phyloP scores from a whole-genome alignment of 306 rosid species.

The Ammopiptanthus mongolicus region DNA sequence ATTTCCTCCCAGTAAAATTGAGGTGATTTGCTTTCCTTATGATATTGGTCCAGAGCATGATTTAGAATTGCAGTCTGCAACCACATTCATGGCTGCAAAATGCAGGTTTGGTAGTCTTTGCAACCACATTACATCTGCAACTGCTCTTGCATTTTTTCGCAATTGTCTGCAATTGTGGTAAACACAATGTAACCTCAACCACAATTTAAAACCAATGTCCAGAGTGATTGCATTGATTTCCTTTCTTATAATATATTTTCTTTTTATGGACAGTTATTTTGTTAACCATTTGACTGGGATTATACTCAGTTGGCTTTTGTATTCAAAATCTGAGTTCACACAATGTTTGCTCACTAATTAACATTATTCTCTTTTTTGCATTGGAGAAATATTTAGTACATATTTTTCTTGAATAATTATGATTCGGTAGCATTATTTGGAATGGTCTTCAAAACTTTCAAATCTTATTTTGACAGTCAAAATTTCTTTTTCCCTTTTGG shows the following conservation, averaged over 20 bases:
- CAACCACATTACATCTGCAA: too few relatives aligned
- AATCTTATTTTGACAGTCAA: too few relatives aligned
- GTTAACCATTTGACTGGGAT: neutral
- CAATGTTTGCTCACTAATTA: neutral
- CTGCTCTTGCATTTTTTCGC: too few relatives aligned
- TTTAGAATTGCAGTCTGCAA: too few relatives aligned
- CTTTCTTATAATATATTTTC: neutral
- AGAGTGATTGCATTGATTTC: neutral
- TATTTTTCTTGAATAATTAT: neutral
- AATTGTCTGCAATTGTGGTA: too few relatives aligned
- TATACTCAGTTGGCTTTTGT: neutral
- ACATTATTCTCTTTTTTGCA: neutral
- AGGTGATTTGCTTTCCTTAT: conserved; percentile 48
- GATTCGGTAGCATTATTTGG: neutral
- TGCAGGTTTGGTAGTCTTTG: too few relatives aligned
- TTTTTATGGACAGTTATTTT: neutral
- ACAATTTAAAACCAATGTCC: too few relatives aligned
- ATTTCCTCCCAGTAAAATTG: conserved; percentile 75
- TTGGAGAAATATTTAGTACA: neutral
- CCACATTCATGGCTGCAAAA: too few relatives aligned
- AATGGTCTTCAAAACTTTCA: neutral
- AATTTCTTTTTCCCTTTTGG: too few relatives aligned
- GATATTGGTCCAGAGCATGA: neutral
- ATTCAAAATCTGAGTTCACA: neutral
- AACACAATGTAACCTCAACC: too few relatives aligned